Base-by-base conservation (phyloP, 2,329 filamentous ascomycete genomes). In the Colletotrichum magnum region DNA sequence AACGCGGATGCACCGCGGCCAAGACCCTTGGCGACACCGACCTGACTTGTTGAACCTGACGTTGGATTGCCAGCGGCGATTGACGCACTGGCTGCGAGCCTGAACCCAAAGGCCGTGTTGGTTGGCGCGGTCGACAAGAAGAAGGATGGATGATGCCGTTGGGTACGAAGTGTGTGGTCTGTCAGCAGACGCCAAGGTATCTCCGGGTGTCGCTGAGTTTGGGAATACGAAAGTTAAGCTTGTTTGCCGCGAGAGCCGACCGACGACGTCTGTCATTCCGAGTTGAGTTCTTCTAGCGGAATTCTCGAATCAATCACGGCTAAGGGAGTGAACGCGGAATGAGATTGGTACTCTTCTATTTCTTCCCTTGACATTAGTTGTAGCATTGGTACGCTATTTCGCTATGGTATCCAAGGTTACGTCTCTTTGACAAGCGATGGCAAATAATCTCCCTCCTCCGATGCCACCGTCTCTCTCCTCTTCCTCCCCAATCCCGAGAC, bases 361-460 rank as follows among this genome's bases (percentile, higher is more conserved):
- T 21, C 12, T 50, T 32, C n/a, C 59, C 56, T 60, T 66, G 62
- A 69, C 63, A 69, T 66, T 66, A 61, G 62, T 43, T 66, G 66
- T 66, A 60, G 62, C 66, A 66, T 66, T 56, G 62, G 43, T 60
- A 53, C 61, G 21, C 43, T 41, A 43, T 13, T 50, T 47, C 56
- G 51, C 66, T 41, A 50, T 66, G 45, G 53, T 45, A 47, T 54
- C 66, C 56, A 50, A 50, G 43, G 24, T 60, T 39, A 58, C 54
- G 21, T 59, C 54, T 65, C 41, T 65, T 65, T 59, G 48, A 65
- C 60, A 59, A 36, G 65, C 61, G 48, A 48, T 50, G 39, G 28
- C 53, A 50, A 36, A 43, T 68, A 58, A 24, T 50, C 51, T 36
- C 32, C 32, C 32, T 36, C 32, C 32, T 36, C 32, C 32, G 10